Evolutionary conservation across 2,329 filamentous ascomycete species (phyloP).

Genomic region (Elsinoe necatrix): DNA sequence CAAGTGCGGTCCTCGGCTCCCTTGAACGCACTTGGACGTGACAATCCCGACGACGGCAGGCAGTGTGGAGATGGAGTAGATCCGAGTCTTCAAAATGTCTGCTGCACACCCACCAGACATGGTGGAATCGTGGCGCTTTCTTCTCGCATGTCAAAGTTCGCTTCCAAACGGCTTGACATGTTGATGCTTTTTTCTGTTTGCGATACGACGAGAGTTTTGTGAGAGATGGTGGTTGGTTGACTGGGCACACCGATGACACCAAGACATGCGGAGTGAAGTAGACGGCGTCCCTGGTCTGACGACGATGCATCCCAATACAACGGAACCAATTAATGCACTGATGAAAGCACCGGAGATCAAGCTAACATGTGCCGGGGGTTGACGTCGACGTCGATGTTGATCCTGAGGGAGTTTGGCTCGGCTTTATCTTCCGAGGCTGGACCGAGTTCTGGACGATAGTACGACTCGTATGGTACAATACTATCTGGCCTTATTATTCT

Average conservation of each 20-base stretch:
- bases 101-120: not conserved
- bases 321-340: not conserved
- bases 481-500: not conserved
- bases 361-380: not conserved
- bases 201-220: not conserved
- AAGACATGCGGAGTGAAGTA: conserved; percentile 1
- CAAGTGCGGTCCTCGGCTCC: not conserved
- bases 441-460: not conserved
- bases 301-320: not conserved
- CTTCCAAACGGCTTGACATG: not conserved
- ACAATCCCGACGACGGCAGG: not conserved
- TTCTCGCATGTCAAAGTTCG: not conserved
- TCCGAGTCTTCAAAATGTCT: not conserved
- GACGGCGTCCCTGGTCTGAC: not conserved
- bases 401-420: conserved; percentile 3
- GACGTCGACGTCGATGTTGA: not conserved
- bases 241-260: not conserved
- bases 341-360: not conserved
- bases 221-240: not conserved
- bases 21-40: not conserved
- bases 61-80: not conserved
- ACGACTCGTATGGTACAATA: not conserved
- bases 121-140: not conserved
- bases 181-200: not conserved
- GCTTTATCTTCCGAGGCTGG: conserved; percentile 1